Evolutionary conservation across 371 early-diverging fungal species (phyloP).

Genomic region (Lichtheimia corymbifera): DNA sequence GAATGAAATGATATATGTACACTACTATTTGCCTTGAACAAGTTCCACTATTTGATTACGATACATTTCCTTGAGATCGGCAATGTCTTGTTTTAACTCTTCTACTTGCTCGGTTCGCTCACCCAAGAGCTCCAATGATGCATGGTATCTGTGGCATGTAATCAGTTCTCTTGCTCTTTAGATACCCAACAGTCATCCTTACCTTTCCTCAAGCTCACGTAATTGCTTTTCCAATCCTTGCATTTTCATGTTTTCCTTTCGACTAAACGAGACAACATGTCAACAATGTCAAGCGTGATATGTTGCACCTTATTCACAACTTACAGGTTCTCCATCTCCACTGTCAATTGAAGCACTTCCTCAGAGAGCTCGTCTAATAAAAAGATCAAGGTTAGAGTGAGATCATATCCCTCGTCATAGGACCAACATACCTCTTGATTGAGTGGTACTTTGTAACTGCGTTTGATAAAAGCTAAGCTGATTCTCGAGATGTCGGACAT

Average conservation of each 20-base stretch:
- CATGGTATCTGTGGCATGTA: constrained; percentile 60
- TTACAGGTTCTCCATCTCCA: constrained; percentile 63
- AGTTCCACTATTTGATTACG: constrained; percentile 75
- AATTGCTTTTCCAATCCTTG: constrained; percentile 36
- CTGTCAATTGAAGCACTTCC: constrained; percentile 66
- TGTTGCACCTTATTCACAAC: neutral
- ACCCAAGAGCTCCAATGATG: constrained; percentile 84
- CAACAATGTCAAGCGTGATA: neutral
- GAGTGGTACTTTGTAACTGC: constrained; percentile 64
- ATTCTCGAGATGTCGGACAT: constrained; percentile 66
- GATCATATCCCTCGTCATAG: neutral
- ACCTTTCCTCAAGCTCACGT: constrained; percentile 48
- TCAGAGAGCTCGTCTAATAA: constrained; percentile 71
- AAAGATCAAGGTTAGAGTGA: neutral
- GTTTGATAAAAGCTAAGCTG: constrained; percentile 69
- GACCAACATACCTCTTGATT: constrained; percentile 55
- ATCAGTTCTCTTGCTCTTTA: neutral
- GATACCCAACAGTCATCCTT: neutral
- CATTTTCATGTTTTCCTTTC: constrained; percentile 25
- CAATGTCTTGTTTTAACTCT: constrained; percentile 80
- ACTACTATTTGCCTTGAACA: constrained; percentile 34
- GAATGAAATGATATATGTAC: constrained; percentile 4
- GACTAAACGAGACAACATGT: constrained; percentile 9
- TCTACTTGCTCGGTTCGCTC: constrained; percentile 86
- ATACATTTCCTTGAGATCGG: constrained; percentile 80